Percentiles rank a stretch among this genome's conserved stretches.
Evolutionary conservation across 352 stramenopile species (phyloP).

Genomic region (Pythium scleroteichum): DNA sequence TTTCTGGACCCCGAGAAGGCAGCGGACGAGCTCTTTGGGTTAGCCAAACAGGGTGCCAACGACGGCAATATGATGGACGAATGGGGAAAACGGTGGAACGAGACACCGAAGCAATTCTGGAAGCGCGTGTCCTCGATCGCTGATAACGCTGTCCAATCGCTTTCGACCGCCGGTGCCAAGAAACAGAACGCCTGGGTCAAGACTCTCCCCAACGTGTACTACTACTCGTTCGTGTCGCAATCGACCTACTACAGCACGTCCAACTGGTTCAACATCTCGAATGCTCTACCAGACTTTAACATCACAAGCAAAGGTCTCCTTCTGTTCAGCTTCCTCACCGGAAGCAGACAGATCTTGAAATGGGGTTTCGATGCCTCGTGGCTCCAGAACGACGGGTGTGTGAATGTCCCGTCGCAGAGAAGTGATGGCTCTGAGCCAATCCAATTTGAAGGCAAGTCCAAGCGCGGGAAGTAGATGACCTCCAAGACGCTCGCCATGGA

Average conservation of each 20-base stretch:
- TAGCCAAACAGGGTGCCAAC: slow-evolving; percentile 24
- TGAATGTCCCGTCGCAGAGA: slow-evolving; percentile 26
- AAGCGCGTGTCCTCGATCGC: too few relatives aligned
- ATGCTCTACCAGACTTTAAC: slow-evolving; percentile 40
- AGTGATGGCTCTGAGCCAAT: slow-evolving; percentile 22
- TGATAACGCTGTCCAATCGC: slow-evolving; percentile 37
- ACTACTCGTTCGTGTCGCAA: slow-evolving; percentile 48
- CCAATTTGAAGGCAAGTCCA: slow-evolving; percentile 13
- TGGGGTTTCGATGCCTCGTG: slow-evolving; percentile 37
- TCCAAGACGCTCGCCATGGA: slow-evolving; percentile 20
- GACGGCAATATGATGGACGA: too few relatives aligned
- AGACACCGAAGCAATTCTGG: too few relatives aligned
- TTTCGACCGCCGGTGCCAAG: slow-evolving; percentile 33
- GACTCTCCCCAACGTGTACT: slow-evolving; percentile 48
- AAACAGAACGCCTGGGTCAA: slow-evolving; percentile 48
- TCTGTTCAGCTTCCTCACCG: slow-evolving; percentile 37
- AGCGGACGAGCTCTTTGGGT: slow-evolving; percentile 37
- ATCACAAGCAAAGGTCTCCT: slow-evolving; percentile 33
- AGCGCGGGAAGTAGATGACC: slow-evolving; percentile 23
- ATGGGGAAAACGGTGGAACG: too few relatives aligned
- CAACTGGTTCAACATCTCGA: slow-evolving; percentile 35
- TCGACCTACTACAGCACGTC: slow-evolving; percentile 32
- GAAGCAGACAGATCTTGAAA: slow-evolving; percentile 33
- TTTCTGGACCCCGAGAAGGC: too few relatives aligned
- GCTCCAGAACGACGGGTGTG: slow-evolving; percentile 35